These are phyloP conservation scores for Amylostereum areolatum DNA, from an alignment of 1,284 basidiomycete species.

Conservation along the genomic window DNA sequence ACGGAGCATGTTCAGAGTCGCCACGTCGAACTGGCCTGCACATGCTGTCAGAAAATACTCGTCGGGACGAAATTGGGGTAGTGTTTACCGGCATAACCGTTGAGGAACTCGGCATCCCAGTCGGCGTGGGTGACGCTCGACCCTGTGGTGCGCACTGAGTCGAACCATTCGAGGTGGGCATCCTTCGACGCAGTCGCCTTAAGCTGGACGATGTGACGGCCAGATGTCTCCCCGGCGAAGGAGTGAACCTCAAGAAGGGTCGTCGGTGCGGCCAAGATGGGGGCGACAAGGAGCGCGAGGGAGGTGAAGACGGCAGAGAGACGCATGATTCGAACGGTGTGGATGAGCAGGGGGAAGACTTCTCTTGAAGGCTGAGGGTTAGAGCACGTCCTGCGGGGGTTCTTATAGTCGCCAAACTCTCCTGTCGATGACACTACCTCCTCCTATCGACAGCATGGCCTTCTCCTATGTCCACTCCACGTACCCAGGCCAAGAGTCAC, in stretches of 20 bases:
- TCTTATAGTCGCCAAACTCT: no score
- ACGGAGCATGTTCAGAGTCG: slow-evolving; percentile 54
- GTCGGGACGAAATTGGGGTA: not conserved
- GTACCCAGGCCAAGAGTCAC: no score
- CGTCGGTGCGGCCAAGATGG: slow-evolving; percentile 22
- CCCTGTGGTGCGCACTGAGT: slow-evolving; percentile 27
- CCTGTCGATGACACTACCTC: no score
- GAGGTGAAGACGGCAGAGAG: slow-evolving; percentile 19
- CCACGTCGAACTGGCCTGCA: slow-evolving; percentile 39
- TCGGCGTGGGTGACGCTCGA: slow-evolving; percentile 27
- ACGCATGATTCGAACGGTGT: slow-evolving; percentile 16
- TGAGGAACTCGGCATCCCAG: slow-evolving; percentile 32
- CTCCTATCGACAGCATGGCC: no score
- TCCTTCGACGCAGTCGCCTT: slow-evolving; percentile 41
- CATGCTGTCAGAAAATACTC: not conserved
- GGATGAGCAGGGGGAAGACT: not conserved
- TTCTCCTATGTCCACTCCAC: no score
- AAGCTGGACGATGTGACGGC: slow-evolving; percentile 54
- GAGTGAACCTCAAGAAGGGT: slow-evolving; percentile 31
- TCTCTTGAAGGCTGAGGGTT: not conserved
- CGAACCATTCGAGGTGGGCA: slow-evolving; percentile 21
- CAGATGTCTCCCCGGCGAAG: slow-evolving; percentile 18
- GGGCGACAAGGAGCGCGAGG: slow-evolving; percentile 21
- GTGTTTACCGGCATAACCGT: slow-evolving; percentile 55
- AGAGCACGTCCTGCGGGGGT: no score